Evolutionary conservation across 2,329 filamentous ascomycete genomes (phyloP).

Genomic region (Ophiostoma piceae): DNA sequence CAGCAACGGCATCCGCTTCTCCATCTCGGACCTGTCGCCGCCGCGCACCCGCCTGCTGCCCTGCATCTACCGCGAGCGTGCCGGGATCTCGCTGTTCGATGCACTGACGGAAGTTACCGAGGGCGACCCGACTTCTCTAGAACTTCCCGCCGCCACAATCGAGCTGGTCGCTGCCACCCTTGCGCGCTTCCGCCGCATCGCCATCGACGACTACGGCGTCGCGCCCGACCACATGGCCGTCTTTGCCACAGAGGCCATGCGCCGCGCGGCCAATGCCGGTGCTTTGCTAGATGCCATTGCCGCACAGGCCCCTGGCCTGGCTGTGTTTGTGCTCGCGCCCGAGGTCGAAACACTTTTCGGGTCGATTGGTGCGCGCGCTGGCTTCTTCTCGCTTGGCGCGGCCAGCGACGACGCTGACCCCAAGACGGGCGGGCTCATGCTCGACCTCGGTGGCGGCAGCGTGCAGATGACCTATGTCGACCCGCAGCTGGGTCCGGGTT

Average conservation of each 20-base stretch:
- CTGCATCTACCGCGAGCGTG: conserved; percentile 72
- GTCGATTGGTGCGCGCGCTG: conserved; percentile 75
- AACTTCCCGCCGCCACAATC: conserved; percentile 55
- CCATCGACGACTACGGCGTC: conserved; percentile 61
- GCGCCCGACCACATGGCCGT: conserved; percentile 61
- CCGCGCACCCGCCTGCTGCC: conserved; percentile 65
- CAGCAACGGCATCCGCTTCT: conserved; percentile 91
- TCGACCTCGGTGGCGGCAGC: conserved; percentile 76
- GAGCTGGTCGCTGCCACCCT: conserved; percentile 60
- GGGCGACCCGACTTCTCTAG: conserved; percentile 25
- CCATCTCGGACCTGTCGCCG: conserved; percentile 73
- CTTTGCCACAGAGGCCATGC: conserved; percentile 84
- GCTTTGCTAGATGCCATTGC: conserved; percentile 63
- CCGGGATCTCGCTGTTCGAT: conserved; percentile 80
- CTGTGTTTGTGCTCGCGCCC: conserved; percentile 67
- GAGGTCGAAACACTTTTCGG: conserved; percentile 78
- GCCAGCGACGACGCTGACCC: not conserved
- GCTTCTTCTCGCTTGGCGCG: conserved; percentile 52
- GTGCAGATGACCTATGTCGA: conserved; percentile 62
- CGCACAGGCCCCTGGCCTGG: conserved; percentile 55
- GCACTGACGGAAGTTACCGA: conserved; percentile 49
- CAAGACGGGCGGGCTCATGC: conserved; percentile 60
- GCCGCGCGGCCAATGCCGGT: conserved; percentile 68
- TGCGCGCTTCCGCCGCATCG: conserved; percentile 65
- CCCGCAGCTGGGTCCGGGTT: conserved; percentile 38